These are phyloP conservation scores for Geotrichum australiense DNA, from an alignment of 1,139 yeast genomes.

Conservation along the genomic window DNA sequence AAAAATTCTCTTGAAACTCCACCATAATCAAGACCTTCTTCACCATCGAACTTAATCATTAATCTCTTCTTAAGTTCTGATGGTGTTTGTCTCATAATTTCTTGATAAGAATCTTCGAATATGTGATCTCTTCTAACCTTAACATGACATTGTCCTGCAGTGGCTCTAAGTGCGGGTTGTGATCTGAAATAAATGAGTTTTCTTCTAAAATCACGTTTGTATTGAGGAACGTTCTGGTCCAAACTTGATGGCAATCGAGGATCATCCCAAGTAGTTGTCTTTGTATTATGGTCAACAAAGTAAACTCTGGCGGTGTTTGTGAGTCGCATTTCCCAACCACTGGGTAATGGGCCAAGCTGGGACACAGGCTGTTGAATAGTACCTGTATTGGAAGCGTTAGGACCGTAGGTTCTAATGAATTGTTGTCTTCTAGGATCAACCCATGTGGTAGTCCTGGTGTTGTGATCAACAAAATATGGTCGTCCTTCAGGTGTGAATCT, in stretches of 20 bases:
- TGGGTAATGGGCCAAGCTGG: slow-evolving; percentile 94
- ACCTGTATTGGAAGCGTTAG: slow-evolving; percentile 35
- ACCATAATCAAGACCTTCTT: slow-evolving; percentile 98
- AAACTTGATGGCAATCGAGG: slow-evolving; percentile 95
- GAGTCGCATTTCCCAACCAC: slow-evolving; percentile 99
- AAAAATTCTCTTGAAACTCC: slow-evolving; percentile 98
- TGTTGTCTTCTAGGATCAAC: slow-evolving; percentile 99
- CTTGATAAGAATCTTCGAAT: slow-evolving; percentile 96
- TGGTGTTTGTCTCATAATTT: slow-evolving; percentile 98
- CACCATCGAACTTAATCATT: slow-evolving; percentile 98
- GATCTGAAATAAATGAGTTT: slow-evolving; percentile 95
- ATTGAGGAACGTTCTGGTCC: slow-evolving; percentile 98
- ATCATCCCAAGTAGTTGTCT: slow-evolving; percentile 99
- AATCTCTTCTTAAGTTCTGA: slow-evolving; percentile 94
- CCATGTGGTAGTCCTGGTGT: slow-evolving; percentile 98
- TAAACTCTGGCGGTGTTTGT: slow-evolving; percentile 97
- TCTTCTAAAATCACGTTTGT: slow-evolving; percentile 97
- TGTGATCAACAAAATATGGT: slow-evolving; percentile 96
- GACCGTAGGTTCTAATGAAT: slow-evolving; percentile 77
- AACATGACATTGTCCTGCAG: slow-evolving; percentile 98
- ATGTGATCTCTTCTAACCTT: slow-evolving; percentile 96
- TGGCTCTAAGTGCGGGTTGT: slow-evolving; percentile 92
- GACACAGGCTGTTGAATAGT: slow-evolving; percentile 75
- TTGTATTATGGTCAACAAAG: slow-evolving; percentile 97
- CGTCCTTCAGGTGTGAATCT: slow-evolving; percentile 97